Base-by-base conservation (phyloP, 805 yeast species). In the Ogataea pignaliae region DNA sequence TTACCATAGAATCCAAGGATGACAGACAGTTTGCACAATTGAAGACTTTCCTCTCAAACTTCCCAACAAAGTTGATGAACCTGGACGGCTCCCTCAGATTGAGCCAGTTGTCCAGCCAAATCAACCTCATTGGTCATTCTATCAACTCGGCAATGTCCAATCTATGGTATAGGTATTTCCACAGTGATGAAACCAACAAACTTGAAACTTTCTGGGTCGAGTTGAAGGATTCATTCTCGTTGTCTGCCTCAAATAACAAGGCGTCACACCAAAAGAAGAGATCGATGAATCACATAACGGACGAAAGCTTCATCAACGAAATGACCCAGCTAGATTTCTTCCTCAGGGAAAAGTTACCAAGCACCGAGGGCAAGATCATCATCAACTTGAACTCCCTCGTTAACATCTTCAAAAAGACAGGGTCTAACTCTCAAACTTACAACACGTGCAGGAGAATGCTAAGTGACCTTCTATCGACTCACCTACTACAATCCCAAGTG, bases 281-380 rank as follows among this genome's bases (percentile, higher is more conserved):
- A 51, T 57, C 57, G 6, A 42, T 65, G 46, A 39, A 59, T 39
- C 54, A 64, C 35, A 67, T 75, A 43, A 70, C 66, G 54, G 79
- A 76, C 51, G 68, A 70, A 49, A 51, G 61, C n/a, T 76, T 70
- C 59, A 71, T 75, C 46, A 69, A 63, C 43, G 81, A 77, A 53
- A 52, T 76, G 44, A 62, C 73, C 34, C 80, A 76, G 55, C 60
- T 76, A 50, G 65, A 70, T 16, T 73, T 66, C 49, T 61, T 75
- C 43, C 55, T 64, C 14, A 55, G 59, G 17, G 52, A 54, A 18
- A 47, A 61, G 9, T 37, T 52, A 9, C 41, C 45, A 7, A 36
- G 53, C 7, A 32, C 59, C 13, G 45, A 55, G 17, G 59, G 53
- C 13, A 54, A 63, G 21, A 54, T 72, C 3, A 57, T 72, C 10